These are phyloP conservation scores for Saccharomycopsis fodiens DNA, from an alignment of 805 yeast genomes.

Conservation along the genomic window DNA sequence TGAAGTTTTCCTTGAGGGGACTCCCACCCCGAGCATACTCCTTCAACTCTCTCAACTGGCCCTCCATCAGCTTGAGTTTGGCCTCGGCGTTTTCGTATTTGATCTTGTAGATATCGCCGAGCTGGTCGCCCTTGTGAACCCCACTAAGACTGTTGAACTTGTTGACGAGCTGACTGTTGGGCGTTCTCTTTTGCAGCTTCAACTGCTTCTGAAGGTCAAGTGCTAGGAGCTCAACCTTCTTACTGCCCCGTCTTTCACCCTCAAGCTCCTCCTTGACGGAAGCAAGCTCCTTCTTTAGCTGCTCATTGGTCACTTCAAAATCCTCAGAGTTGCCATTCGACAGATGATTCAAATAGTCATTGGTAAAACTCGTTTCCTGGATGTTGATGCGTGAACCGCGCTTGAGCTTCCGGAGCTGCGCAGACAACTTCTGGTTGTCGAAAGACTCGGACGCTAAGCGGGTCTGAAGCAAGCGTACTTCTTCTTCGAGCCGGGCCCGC, in stretches of 20 bases:
- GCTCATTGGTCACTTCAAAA: constrained; percentile 22
- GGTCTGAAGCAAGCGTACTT: constrained; percentile 51
- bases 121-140: constrained; percentile 1
- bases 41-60: constrained; percentile 24
- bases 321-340: constrained; percentile 3
- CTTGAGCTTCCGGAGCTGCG: constrained; percentile 34
- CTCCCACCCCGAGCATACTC: constrained; percentile 13
- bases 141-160: constrained; percentile 11
- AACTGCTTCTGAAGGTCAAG: constrained; percentile 36
- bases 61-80: constrained; percentile 34
- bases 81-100: constrained; percentile 42
- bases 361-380: constrained; percentile 21
- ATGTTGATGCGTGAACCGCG: constrained; percentile 25
- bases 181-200: neutral
- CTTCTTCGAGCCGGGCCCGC: constrained; percentile 43
- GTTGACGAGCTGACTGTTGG: constrained; percentile 8
- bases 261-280: constrained; percentile 41
- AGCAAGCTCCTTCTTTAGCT: constrained; percentile 37
- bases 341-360: constrained; percentile 16
- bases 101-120: constrained; percentile 32
- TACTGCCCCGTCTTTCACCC: constrained; percentile 42
- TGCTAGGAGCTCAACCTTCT: constrained; percentile 44
- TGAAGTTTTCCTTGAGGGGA: constrained; percentile 24
- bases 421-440: constrained; percentile 43
- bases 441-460: constrained; percentile 59